Evolutionary conservation across 192 early-diverging fungal genomes (phyloP).

Genomic region (Jimgerdemannia flammicorona): DNA sequence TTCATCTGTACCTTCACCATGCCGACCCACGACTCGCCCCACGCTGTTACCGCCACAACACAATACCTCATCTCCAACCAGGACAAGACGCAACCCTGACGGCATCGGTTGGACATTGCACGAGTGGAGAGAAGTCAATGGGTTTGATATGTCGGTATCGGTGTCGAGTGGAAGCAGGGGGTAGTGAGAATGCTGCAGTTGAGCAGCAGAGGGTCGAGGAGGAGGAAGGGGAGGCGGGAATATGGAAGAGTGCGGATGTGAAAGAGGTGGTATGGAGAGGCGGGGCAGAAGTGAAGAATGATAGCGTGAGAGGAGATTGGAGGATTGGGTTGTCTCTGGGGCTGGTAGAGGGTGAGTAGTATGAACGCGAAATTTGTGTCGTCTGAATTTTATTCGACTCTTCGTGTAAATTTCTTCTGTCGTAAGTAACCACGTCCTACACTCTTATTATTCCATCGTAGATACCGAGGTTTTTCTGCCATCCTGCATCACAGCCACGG

Average conservation of each 20-base stretch:
- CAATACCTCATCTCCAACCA: background rate
- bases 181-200: background rate
- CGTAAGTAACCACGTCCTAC: too few species aligned
- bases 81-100: background rate
- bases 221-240: background rate
- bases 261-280: background rate
- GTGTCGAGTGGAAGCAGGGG: background rate
- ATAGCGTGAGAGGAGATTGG: background rate
- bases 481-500: background rate
- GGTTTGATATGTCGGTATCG: background rate
- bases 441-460: background rate
- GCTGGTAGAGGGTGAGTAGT: background rate
- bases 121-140: background rate
- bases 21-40: background rate
- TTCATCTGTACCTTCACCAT: background rate
- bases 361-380: background rate
- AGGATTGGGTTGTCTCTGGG: background rate
- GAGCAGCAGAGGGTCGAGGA: background rate
- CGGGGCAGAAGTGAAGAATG: background rate
- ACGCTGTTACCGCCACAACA: background rate
- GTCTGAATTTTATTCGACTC: too few species aligned
- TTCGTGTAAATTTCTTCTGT: too few species aligned
- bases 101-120: background rate
- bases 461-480: background rate
- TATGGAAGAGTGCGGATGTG: background rate